A percentile compares a stretch with the other conserved stretches of the same genome.
Conservation (phyloP, 352 stramenopile genomes). For the Phytophthora pluvialis region DNA sequence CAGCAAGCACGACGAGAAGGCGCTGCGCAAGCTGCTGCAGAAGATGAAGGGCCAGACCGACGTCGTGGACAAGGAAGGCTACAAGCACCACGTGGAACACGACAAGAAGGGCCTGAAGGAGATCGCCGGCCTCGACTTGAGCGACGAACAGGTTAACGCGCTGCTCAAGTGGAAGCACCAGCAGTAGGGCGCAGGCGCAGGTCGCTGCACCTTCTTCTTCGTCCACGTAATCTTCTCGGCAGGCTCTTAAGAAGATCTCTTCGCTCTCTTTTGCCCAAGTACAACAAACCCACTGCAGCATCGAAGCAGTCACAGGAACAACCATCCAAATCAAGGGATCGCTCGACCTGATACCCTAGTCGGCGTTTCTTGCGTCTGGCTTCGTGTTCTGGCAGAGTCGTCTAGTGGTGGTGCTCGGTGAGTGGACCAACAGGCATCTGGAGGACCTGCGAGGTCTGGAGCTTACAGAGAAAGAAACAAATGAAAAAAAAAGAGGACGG, state of each 20-base stretch:
- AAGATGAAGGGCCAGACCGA: constrained; percentile 90
- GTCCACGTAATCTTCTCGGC: constrained; percentile 3
- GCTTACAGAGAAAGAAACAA: background rate
- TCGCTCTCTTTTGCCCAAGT: constrained; percentile 3
- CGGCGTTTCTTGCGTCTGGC: constrained; percentile 11
- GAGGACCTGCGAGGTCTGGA: constrained; percentile 2
- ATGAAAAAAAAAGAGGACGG: background rate
- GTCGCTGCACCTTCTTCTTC: constrained; percentile 1
- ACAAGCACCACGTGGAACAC: constrained; percentile 77
- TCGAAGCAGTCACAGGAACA: constrained; percentile 25
- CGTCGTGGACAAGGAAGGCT: constrained; percentile 58
- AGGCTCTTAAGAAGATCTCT: constrained; percentile 10
- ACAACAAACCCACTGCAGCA: constrained; percentile 7
- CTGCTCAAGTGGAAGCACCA: constrained; percentile 92
- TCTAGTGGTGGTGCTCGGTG: background rate
- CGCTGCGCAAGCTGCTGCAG: constrained; percentile 86
- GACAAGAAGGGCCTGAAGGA: constrained; percentile 78
- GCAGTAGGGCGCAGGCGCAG: constrained; percentile 56
- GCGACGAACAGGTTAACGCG: constrained; percentile 70
- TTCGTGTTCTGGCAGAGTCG: constrained; percentile 10
- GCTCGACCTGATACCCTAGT: constrained; percentile 7
- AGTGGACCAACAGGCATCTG: background rate
- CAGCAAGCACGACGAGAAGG: constrained; percentile 90
- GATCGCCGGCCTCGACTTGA: constrained; percentile 69
- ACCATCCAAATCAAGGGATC: constrained; percentile 15